Conservation (phyloP, 2,329 filamentous ascomycete species). For the Botrytis elliptica region DNA sequence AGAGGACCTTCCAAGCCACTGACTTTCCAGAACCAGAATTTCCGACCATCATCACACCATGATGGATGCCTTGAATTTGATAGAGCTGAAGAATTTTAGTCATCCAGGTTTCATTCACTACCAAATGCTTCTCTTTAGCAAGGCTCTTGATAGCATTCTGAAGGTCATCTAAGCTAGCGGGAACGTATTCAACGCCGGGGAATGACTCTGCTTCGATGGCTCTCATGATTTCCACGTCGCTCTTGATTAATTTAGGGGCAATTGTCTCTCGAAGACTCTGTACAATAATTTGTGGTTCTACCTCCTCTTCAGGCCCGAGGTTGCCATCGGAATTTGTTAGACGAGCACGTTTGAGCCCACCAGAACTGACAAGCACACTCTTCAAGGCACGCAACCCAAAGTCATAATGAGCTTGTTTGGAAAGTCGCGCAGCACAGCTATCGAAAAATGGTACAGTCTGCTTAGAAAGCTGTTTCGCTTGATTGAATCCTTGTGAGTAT, state of each 20-base stretch:
- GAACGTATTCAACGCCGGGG: constrained; percentile 88
- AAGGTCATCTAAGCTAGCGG: constrained; percentile 78
- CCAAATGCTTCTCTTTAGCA: constrained; percentile 80
- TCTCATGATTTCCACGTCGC: constrained; percentile 86
- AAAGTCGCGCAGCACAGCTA: constrained; percentile 74
- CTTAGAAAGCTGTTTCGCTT: constrained; percentile 89
- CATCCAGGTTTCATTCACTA: constrained; percentile 94
- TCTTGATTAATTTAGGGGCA: constrained; percentile 91
- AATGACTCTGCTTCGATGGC: constrained; percentile 82
- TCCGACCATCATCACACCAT: constrained; percentile 99
- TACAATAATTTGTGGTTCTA: constrained; percentile 96
- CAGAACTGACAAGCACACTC: constrained; percentile 97
- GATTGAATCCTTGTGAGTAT: constrained; percentile 98
- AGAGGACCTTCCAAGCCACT: constrained; percentile 85
- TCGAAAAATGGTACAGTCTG: constrained; percentile 99
- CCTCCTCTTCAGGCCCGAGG: constrained; percentile 65
- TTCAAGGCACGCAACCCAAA: constrained; percentile 97
- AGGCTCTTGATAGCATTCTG: constrained; percentile 79
- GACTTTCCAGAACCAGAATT: constrained; percentile 98
- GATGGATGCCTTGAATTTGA: constrained; percentile 96
- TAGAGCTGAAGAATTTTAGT: constrained; percentile 95
- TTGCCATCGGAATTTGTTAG: constrained; percentile 58
- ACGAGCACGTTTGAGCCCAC: constrained; percentile 86
- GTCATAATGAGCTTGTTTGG: constrained; percentile 98
- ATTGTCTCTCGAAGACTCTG: constrained; percentile 99